These are phyloP conservation scores for Lupinus albus DNA, from an alignment of 306 rosid species.

Conservation along the genomic window DNA sequence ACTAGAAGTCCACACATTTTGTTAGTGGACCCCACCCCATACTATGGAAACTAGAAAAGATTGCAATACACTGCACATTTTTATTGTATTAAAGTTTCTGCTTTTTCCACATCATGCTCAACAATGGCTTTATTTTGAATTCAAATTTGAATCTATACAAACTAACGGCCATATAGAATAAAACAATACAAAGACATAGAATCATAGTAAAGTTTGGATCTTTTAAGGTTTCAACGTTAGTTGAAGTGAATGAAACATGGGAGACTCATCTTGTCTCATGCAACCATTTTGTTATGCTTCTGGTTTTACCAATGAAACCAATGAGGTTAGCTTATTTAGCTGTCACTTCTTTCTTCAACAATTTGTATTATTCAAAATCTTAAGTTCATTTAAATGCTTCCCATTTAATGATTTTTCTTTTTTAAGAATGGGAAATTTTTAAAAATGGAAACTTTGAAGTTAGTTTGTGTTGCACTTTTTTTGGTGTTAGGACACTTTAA, in stretches of 20 bases:
- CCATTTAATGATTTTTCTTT: not conserved
- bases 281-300: conserved; percentile 89
- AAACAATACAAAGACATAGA: conserved; percentile 10
- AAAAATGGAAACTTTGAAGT: conserved; percentile 5
- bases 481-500: not conserved
- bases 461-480: not conserved
- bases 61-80: conserved; percentile 26
- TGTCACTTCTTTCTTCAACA: conserved; percentile 7
- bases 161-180: conserved; percentile 46
- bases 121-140: conserved; percentile 50
- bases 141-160: conserved; percentile 64
- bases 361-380: conserved; percentile 24
- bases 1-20: conserved; percentile 29
- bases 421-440: not conserved
- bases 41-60: conserved; percentile 31
- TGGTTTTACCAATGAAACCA: conserved; percentile 71
- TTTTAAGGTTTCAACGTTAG: conserved; percentile 42
- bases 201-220: conserved; percentile 49
- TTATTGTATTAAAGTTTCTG: conserved; percentile 21
- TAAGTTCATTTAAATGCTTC: not conserved
- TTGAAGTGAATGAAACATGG: conserved; percentile 53
- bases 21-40: conserved; percentile 59
- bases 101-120: conserved; percentile 49
- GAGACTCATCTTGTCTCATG: conserved; percentile 88
- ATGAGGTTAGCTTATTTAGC: conserved; percentile 62